phyloP scores from a whole-genome alignment of 305 asterid species.

The Solanum hybrid region DNA sequence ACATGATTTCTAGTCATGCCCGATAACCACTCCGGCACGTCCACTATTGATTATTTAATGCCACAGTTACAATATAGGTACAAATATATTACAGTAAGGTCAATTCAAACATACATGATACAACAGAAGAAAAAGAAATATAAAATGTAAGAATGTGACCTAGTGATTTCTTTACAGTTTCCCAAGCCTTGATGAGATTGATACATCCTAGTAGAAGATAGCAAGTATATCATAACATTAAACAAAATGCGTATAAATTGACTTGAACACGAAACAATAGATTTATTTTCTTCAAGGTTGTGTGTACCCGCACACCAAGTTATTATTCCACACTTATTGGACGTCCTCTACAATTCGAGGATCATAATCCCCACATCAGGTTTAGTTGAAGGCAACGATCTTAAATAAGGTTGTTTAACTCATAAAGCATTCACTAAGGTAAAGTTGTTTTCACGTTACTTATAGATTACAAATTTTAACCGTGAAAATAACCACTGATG shows the following conservation, averaged over 20 bases:
- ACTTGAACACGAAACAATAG: neutral
- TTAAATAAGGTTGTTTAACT: neutral
- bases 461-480: neutral
- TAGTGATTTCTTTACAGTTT: neutral
- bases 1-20: slow-evolving; percentile 99
- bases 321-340: neutral
- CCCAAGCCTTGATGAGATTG: neutral
- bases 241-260: neutral
- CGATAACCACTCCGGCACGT: slow-evolving; percentile 99
- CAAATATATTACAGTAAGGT: neutral
- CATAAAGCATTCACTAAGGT: neutral
- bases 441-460: neutral
- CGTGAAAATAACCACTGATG: neutral
- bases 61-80: neutral
- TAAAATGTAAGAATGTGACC: neutral
- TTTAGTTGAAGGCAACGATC: neutral
- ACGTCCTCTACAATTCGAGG: neutral
- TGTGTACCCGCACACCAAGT: too few species aligned
- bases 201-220: neutral
- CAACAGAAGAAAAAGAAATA: neutral
- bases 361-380: neutral
- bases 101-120: neutral
- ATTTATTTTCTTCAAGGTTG: too few species aligned
- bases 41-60: neutral
- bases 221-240: neutral